Percentiles rank a stretch among this genome's conserved stretches.
These are phyloP conservation scores for Zelopaecilomyces penicillatus DNA, from an alignment of 2,329 filamentous ascomycete genomes.

Conservation along the genomic window DNA sequence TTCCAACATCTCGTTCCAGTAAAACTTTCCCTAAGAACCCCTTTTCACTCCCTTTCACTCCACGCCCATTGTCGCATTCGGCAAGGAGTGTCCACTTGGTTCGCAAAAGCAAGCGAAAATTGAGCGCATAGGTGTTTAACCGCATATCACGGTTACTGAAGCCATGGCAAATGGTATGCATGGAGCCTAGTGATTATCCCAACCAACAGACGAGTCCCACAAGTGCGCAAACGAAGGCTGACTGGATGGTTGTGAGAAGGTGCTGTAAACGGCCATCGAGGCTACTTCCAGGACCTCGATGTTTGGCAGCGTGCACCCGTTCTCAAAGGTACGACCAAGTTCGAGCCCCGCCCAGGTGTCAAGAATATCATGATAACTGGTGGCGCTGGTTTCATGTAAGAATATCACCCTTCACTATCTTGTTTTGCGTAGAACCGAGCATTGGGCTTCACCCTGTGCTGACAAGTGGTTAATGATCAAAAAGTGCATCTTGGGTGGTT, in stretches of 20 bases:
- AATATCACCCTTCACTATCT: neutral
- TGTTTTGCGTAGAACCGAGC: neutral
- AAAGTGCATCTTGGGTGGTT: constrained; percentile 73
- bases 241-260: constrained; percentile 3
- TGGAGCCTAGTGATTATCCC: neutral
- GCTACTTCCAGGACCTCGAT: constrained; percentile 50
- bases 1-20: too few species aligned
- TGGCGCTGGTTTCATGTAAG: constrained; percentile 78
- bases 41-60: too few species aligned
- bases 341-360: constrained; percentile 58
- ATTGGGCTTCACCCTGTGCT: neutral
- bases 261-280: constrained; percentile 21
- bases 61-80: too few species aligned
- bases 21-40: too few species aligned
- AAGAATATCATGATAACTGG: constrained; percentile 80
- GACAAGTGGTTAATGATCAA: neutral
- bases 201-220: too few species aligned
- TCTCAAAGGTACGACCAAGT: constrained; percentile 60
- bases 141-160: too few species aligned
- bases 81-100: too few species aligned
- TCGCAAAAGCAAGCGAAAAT: too few species aligned
- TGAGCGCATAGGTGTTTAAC: too few species aligned
- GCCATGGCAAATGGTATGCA: constrained; percentile 10
- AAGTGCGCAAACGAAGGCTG: too few species aligned
- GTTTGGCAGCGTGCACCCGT: constrained; percentile 66